A percentile compares a stretch with the other conserved stretches of the same genome.
These are phyloP conservation scores for Orbilia brochopaga DNA, from an alignment of 2,329 filamentous ascomycete genomes.

Conservation along the genomic window DNA sequence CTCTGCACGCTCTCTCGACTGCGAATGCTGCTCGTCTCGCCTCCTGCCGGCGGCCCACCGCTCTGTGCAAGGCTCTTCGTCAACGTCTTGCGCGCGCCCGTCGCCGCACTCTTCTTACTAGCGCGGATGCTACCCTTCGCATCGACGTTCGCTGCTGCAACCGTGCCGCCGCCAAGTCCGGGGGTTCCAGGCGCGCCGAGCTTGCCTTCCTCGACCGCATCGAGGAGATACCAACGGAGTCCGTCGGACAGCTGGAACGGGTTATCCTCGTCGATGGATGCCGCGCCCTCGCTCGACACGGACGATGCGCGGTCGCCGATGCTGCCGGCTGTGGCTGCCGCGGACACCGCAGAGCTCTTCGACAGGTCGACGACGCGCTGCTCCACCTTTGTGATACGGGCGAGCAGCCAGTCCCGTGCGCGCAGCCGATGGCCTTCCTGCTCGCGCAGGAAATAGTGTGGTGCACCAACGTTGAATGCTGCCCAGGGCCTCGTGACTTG, in stretches of 20 bases:
- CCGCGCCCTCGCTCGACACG: conserved; percentile 62
- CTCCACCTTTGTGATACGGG: conserved; percentile 87
- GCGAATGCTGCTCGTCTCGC: conserved; percentile 43
- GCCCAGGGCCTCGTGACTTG: conserved; percentile 95
- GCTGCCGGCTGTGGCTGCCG: conserved; percentile 58
- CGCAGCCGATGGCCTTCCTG: conserved; percentile 85
- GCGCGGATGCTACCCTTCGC: conserved; percentile 70
- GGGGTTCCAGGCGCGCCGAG: conserved; percentile 84
- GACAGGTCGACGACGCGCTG: conserved; percentile 92
- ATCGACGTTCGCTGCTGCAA: conserved; percentile 84
- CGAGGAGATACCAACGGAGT: conserved; percentile 92
- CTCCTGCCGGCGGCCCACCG: conserved; percentile 31
- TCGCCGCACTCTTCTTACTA: conserved; percentile 55
- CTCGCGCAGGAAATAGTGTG: conserved; percentile 95
- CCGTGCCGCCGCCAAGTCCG: conserved; percentile 87
- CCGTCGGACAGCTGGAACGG: conserved; percentile 96
- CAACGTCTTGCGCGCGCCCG: conserved; percentile 34
- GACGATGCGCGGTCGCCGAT: conserved; percentile 62
- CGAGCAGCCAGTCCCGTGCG: conserved; percentile 92
- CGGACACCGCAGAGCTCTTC: conserved; percentile 64
- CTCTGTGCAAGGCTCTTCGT: conserved; percentile 49
- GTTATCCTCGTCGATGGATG: conserved; percentile 71
- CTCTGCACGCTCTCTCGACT: conserved; percentile 36
- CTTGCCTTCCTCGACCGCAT: conserved; percentile 85
- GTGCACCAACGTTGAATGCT: conserved; percentile 95